Evolutionary conservation across 1,284 basidiomycete genomes (phyloP).

Genomic region (Rhodofomes roseus): DNA sequence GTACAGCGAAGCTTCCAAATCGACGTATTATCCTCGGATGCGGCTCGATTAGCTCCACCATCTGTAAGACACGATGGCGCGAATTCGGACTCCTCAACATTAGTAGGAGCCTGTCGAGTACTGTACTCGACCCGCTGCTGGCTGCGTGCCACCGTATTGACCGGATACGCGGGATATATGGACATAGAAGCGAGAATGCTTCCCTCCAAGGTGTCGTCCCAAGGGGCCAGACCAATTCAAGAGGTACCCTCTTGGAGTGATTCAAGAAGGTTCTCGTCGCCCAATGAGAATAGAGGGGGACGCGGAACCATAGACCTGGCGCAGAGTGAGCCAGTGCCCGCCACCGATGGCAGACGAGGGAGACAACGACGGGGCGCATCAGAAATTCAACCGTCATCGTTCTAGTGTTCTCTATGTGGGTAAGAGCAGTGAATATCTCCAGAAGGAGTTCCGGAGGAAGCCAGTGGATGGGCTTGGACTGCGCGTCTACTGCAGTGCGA

Average conservation of each 20-base stretch:
- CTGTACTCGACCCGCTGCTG: not conserved
- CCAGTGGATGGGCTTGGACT: conserved; percentile 1
- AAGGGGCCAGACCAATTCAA: not conserved
- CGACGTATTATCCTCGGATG: too few relatives aligned
- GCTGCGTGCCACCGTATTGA: not conserved
- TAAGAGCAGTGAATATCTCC: conserved; percentile 1
- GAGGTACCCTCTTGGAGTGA: not conserved
- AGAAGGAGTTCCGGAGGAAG: conserved; percentile 9
- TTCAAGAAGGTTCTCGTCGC: not conserved
- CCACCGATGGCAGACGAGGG: conserved; percentile 14
- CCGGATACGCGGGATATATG: not conserved
- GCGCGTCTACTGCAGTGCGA: not conserved
- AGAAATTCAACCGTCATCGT: not conserved
- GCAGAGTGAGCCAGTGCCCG: conserved; percentile 8
- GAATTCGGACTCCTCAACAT: too few relatives aligned
- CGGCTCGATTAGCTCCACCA: too few relatives aligned
- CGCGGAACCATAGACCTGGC: conserved; percentile 10
- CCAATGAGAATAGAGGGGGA: conserved; percentile 1
- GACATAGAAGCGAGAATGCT: not conserved
- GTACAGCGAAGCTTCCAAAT: not conserved
- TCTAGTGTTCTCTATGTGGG: not conserved
- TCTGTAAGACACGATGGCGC: too few relatives aligned
- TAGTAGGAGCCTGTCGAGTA: too few relatives aligned
- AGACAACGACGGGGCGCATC: conserved; percentile 9
- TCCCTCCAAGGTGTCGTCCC: not conserved